Evolutionary conservation across 2,329 filamentous ascomycete species (phyloP), one percentile per base, ranked within the genome.

Genomic region (Plenodomus tracheiphilus): DNA sequence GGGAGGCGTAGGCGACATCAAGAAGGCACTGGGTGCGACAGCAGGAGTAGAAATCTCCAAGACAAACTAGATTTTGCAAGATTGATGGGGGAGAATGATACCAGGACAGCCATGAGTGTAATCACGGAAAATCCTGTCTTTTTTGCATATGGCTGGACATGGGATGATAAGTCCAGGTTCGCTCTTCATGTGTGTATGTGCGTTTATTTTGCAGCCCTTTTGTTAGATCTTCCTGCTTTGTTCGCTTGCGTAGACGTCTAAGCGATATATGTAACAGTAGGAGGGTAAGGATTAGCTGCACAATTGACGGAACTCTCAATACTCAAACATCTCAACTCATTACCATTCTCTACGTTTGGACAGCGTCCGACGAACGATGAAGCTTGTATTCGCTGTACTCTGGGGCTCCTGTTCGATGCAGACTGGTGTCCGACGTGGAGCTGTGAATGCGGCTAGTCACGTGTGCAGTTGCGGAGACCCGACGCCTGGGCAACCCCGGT

Each of bases 1-100:
- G 22, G 6, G 22, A 25, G n/a, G n/a, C n/a, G 22, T 10, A 25
- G 22, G 88, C 46, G 54, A 62, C 6, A 50, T 53, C 19, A 53
- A 53, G 47, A 49, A 50, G 18, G 74, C 64, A 0, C 74, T 91
- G 4, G 86, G 86, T 47, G 89, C 88, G 43, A 83, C 81, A 13
- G 86, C 86, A n/a, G 88, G 88, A 76, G 64, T 70, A 20, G 66
- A 69, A 43, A 66, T 69, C 35, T 43, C 64, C 11, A 68, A 70
- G 54, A 68, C 56, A 1, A 57, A 49, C 46, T 55, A 53, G 19
- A 30, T 46, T 36, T 34, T 9, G 13, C 18, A 30, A 15, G 38
- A 39, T 50, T 49, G 38, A 45, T 49, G 43, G 41, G 46, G 21
- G 45, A 45, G 28, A 51, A 61, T 64, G 59, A 66, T 65, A 61